Evolutionary conservation across 2,329 filamentous ascomycete species (phyloP), one percentile per base, ranked within the genome.

Genomic region (Calonectria hawksworthii): DNA sequence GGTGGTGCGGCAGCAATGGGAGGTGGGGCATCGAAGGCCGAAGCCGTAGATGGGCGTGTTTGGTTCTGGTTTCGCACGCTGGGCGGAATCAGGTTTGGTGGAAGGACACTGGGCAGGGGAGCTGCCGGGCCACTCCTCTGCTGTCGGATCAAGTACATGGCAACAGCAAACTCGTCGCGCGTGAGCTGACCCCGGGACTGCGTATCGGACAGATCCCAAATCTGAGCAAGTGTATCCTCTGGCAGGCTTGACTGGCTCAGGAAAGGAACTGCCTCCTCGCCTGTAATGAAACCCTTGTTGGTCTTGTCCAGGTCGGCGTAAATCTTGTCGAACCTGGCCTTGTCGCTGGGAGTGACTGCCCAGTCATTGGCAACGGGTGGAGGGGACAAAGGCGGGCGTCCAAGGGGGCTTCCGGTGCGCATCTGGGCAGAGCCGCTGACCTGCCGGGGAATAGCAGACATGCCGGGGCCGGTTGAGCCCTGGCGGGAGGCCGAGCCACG

Each of bases 171-270:
- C 80, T 98, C 96, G 79, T 99, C 97, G 80, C 92, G 92, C 61
- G 91, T 96, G 72, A 99, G 88, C 72, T 94, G 93, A 14, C 97
- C 97, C 79, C 96, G 94, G 10, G 95, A 97, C 82, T 95, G 95
- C 85, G 98, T 95, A 85, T 99, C 97, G 18, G 97, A 94, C 36
- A 99, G 91, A 84, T 99, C 97, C 97, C 97, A 99, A 77, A 99
- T 98, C 80, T 98, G 95, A 36, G 97, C 97, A 68, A 99, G 88
- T 13, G 92, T 92, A 81, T 98, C 96, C 83, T 99, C 96, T 0
- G 95, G 92, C 18, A 99, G 89, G 72, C 95, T 94, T 0, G 96
- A 98, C 84, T 98, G 96, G 83, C 94, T 96, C 84, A 99, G 95
- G 86, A 99, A 99, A 11, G 92, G 91, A 11, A 99, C 97, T 3